Percentiles rank a stretch among this genome's conserved stretches.
Evolutionary conservation across 1,284 basidiomycete species (phyloP).

Genomic region (Malassezia nana): DNA sequence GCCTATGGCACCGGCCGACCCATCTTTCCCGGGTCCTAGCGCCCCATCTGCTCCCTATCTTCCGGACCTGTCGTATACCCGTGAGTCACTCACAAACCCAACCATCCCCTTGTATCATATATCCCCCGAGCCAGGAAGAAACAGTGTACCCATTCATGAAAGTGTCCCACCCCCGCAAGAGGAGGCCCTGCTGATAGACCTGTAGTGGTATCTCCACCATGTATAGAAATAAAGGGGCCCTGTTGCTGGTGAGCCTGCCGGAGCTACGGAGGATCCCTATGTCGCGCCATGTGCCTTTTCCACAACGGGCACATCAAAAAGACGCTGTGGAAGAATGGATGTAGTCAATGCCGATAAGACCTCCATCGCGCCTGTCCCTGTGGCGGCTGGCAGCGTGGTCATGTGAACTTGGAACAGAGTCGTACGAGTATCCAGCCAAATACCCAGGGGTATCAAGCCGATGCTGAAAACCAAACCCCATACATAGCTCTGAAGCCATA

Average conservation of each 20-base stretch:
- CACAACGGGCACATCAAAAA: neutral
- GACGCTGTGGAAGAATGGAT: neutral
- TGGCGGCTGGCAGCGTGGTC: neutral
- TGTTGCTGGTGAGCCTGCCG: neutral
- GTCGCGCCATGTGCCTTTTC: neutral
- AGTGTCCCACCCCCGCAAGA: neutral
- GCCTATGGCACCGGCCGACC: neutral
- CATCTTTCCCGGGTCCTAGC: too few species aligned
- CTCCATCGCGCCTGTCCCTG: neutral
- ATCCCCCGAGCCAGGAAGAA: neutral
- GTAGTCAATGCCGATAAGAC: neutral
- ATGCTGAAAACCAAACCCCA: conserved; percentile 39
- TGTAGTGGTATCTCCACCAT: neutral
- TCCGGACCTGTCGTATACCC: too few species aligned
- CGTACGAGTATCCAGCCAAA: conserved; percentile 29
- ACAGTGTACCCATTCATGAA: neutral
- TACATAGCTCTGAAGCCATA: conserved; percentile 40
- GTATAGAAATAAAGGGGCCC: neutral
- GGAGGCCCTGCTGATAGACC: conserved; percentile 10
- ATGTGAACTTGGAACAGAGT: conserved; percentile 12
- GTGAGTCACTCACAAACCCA: too few species aligned
- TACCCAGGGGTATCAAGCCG: conserved; percentile 17
- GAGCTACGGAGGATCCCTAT: neutral
- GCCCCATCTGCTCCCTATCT: too few species aligned
- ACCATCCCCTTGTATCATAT: too few species aligned